Conservation (phyloP, 108 stramenopile species). For the Nitzschia sp. region DNA sequence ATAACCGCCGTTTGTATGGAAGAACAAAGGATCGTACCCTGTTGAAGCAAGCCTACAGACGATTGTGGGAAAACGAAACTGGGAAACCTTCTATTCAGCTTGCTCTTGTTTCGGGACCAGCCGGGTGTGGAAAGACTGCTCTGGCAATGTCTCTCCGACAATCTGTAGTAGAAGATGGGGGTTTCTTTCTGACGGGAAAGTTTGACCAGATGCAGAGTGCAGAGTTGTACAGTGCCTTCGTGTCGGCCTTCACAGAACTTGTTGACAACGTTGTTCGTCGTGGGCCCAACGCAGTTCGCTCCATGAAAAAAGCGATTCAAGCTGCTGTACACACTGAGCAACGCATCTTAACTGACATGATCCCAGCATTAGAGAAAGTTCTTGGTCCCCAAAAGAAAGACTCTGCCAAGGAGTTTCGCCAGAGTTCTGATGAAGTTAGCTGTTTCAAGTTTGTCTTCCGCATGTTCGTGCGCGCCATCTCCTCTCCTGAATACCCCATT, state of each 20-base stretch:
- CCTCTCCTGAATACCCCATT: constrained; percentile 18
- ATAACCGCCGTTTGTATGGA: constrained; percentile 20
- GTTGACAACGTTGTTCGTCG: constrained; percentile 11
- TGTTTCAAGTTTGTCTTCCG: constrained; percentile 29
- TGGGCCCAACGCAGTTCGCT: constrained; percentile 6
- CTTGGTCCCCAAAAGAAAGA: constrained; percentile 21
- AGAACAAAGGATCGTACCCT: constrained; percentile 8
- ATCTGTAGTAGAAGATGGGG: constrained; percentile 8
- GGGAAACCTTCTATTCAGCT: constrained; percentile 26
- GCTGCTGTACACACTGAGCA: constrained; percentile 22
- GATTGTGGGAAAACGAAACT: constrained; percentile 18
- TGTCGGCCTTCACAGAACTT: constrained; percentile 15
- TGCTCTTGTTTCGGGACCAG: constrained; percentile 16
- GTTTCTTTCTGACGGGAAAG: constrained; percentile 34
- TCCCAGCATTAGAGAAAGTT: constrained; percentile 32
- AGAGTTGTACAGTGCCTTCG: constrained; percentile 11
- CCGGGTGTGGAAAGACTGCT: constrained; percentile 21
- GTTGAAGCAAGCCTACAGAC: constrained; percentile 19
- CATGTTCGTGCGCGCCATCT: constrained; percentile 17
- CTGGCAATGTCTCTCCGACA: constrained; percentile 17
- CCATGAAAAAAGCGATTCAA: constrained; percentile 21
- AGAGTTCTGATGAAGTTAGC: constrained; percentile 24
- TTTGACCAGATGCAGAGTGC: constrained; percentile 30
- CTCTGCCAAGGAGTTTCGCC: constrained; percentile 23
- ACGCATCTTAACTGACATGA: constrained; percentile 28